Conservation (phyloP, 352 stramenopile genomes). For the Globisporangium solare region DNA sequence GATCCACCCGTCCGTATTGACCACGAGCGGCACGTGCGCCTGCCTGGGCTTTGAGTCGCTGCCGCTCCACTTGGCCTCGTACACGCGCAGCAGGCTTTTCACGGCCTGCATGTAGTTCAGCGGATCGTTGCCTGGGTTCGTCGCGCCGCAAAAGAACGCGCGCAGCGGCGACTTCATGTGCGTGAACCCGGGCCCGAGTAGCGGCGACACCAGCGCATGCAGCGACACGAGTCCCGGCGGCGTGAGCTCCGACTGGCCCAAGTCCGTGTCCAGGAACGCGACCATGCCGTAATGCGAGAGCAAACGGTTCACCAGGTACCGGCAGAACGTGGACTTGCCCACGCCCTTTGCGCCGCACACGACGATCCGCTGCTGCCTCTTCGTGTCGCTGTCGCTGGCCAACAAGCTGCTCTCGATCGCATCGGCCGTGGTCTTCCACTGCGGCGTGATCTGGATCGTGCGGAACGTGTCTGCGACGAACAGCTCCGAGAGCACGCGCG, state of each 20-base stretch:
- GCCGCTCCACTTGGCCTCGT: constrained; percentile 46
- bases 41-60: background rate
- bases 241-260: constrained; percentile 94
- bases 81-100: constrained; percentile 61
- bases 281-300: constrained; percentile 70
- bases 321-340: constrained; percentile 95
- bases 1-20: constrained; percentile 98
- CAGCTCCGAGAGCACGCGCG: constrained; percentile 51
- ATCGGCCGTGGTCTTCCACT: constrained; percentile 47
- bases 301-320: constrained; percentile 91
- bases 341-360: constrained; percentile 94
- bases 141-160: constrained; percentile 70
- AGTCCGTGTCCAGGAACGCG: constrained; percentile 93
- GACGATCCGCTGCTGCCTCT: constrained; percentile 56
- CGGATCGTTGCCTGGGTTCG: constrained; percentile 72
- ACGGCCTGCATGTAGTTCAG: constrained; percentile 73
- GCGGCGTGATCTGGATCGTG: constrained; percentile 55
- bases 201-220: constrained; percentile 79
- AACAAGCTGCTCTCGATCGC: constrained; percentile 37
- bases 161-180: constrained; percentile 83
- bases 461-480: constrained; percentile 52
- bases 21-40: constrained; percentile 78
- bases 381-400: constrained; percentile 1
- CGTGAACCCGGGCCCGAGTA: constrained; percentile 90
- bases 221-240: constrained; percentile 91